These are phyloP conservation scores for Plasmodium ovale DNA, from an alignment of 169 alveolate genomes.

Conservation along the genomic window DNA sequence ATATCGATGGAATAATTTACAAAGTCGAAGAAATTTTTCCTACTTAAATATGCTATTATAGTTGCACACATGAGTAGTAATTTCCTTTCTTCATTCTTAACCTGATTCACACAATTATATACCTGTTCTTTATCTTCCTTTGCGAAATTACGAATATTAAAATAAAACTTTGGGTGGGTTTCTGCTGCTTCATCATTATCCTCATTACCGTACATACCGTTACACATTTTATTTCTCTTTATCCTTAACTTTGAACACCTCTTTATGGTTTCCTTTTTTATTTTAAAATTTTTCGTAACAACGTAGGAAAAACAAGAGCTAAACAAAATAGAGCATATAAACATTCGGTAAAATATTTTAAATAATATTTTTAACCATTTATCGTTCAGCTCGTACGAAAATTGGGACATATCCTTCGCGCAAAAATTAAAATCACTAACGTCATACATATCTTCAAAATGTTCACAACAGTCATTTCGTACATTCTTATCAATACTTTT, in stretches of 20 bases:
- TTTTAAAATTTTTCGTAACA: background rate
- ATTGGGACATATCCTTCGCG: background rate
- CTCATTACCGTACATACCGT: background rate
- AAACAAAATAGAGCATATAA: constrained; percentile 52
- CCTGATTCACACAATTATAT: constrained; percentile 5
- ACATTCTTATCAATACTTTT: background rate
- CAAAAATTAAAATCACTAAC: constrained; percentile 11
- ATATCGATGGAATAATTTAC: constrained; percentile 48
- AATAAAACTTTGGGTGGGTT: background rate
- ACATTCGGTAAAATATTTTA: constrained; percentile 56
- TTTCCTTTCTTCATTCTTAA: constrained; percentile 47
- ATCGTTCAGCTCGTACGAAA: constrained; percentile 47
- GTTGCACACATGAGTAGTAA: constrained; percentile 53
- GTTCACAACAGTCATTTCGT: background rate
- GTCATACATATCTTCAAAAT: constrained; percentile 61
- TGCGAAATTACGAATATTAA: background rate
- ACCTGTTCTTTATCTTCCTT: constrained; percentile 30
- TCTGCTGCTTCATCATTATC: background rate
- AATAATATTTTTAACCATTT: constrained; percentile 46
- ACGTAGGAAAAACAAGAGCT: constrained; percentile 30
- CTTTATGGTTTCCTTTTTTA: background rate
- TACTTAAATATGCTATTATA: constrained; percentile 33
- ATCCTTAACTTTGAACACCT: background rate
- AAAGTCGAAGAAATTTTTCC: constrained; percentile 39
- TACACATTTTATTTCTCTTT: background rate